A percentile compares a stretch with the other conserved stretches of the same genome.
Conservation (phyloP, 2,329 filamentous ascomycete species). For the Aureobasidium melanogenum region DNA sequence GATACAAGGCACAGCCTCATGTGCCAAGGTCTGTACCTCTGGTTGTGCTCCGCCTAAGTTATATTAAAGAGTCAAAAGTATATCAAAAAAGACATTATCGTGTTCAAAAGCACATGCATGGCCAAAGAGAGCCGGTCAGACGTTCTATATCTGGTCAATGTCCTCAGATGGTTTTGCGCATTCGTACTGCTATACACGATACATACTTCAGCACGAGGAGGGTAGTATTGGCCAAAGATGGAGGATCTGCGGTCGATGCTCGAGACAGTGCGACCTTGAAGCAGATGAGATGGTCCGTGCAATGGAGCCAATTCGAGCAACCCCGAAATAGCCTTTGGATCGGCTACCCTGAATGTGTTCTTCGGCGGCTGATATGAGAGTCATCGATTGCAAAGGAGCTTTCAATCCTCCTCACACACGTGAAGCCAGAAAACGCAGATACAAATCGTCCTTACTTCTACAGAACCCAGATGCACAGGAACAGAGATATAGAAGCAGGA, state of each 20-base stretch:
- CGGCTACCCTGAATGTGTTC: not conserved
- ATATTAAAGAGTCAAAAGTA: too few species aligned
- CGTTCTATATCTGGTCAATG: too few species aligned
- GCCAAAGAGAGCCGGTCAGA: too few species aligned
- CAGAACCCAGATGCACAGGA: not conserved
- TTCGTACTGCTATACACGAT: too few species aligned
- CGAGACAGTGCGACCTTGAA: not conserved
- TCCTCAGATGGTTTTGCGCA: too few species aligned
- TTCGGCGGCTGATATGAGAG: not conserved
- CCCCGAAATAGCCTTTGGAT: not conserved
- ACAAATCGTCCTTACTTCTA: not conserved
- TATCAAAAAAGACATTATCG: too few species aligned
- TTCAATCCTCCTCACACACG: not conserved
- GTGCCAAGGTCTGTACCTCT: too few species aligned
- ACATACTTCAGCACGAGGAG: too few species aligned
- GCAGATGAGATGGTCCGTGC: conserved; percentile 9
- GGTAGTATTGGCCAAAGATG: not conserved
- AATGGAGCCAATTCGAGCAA: not conserved
- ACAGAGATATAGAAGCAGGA: not conserved
- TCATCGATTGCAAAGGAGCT: not conserved
- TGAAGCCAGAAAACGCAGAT: not conserved
- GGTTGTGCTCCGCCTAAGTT: too few species aligned
- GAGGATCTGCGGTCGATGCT: not conserved
- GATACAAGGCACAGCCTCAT: not conserved
- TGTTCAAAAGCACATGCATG: too few species aligned